A percentile compares a stretch with the other conserved stretches of the same genome.
Conservation (phyloP, 1,139 yeast genomes). For the Kodamaea fungicola region DNA sequence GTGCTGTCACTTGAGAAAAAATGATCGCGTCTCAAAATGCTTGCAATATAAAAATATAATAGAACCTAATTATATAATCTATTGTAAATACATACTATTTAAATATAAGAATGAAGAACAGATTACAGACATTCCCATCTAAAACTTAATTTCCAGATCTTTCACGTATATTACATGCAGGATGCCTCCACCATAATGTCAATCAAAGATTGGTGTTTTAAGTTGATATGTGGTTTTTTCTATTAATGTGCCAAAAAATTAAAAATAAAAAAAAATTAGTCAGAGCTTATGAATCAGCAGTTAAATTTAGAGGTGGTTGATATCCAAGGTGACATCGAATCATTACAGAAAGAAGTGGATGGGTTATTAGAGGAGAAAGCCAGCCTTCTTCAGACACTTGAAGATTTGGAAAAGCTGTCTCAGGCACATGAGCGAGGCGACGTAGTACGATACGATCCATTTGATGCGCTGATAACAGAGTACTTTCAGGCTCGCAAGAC, state of each 20-base stretch:
- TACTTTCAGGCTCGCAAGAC: constrained; percentile 4
- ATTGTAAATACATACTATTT: no score
- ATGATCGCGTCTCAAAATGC: not conserved
- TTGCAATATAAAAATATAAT: no score
- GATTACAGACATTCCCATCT: no score
- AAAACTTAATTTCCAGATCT: no score
- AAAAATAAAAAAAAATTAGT: no score
- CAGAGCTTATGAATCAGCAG: constrained; percentile 2
- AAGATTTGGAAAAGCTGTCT: constrained; percentile 6
- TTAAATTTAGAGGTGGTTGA: constrained; percentile 8
- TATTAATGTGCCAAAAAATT: no score
- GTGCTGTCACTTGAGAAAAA: not conserved
- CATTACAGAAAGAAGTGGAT: constrained; percentile 9
- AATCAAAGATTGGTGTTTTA: no score
- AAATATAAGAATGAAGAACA: no score
- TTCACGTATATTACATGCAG: no score
- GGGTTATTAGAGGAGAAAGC: constrained; percentile 7
- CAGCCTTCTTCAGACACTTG: constrained; percentile 6
- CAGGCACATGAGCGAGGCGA: constrained; percentile 3
- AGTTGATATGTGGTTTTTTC: no score
- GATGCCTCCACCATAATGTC: no score
- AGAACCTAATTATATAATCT: no score
- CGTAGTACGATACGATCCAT: constrained; percentile 6
- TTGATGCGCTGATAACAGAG: constrained; percentile 7
- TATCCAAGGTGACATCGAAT: constrained; percentile 10